Evolutionary conservation across 1,284 basidiomycete genomes (phyloP).

Genomic region (Pyrrhoderma noxium): DNA sequence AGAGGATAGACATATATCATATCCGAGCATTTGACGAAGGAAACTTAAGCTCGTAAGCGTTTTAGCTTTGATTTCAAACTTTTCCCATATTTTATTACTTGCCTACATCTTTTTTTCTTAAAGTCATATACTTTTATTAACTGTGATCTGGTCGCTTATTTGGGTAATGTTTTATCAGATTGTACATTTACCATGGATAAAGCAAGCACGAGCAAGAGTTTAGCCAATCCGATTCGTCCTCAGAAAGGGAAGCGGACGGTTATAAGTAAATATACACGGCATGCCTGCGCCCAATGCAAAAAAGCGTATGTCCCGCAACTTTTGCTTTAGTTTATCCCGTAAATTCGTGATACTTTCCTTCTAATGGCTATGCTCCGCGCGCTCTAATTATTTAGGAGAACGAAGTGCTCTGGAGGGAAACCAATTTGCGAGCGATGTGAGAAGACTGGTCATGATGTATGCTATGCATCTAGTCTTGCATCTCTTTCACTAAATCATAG

Average conservation of each 20-base stretch:
- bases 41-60: too few species aligned
- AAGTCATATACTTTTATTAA: too few species aligned
- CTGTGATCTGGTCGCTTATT: too few species aligned
- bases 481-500: neutral
- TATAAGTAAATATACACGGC: conserved; percentile 14
- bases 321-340: neutral
- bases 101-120: too few species aligned
- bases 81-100: too few species aligned
- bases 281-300: conserved; percentile 16
- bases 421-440: conserved; percentile 16
- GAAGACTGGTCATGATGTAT: conserved; percentile 17
- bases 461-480: neutral
- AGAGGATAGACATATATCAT: too few species aligned
- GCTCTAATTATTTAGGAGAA: conserved; percentile 5
- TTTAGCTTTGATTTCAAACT: too few species aligned
- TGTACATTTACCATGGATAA: too few species aligned
- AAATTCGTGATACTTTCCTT: neutral
- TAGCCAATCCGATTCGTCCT: too few species aligned
- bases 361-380: neutral
- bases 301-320: conserved; percentile 16
- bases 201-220: too few species aligned
- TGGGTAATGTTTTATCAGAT: too few species aligned
- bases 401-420: conserved; percentile 14
- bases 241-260: conserved; percentile 14
- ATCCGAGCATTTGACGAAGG: too few species aligned